Conservation (phyloP, 208 protist species). For the Strigomonas culicis region DNA sequence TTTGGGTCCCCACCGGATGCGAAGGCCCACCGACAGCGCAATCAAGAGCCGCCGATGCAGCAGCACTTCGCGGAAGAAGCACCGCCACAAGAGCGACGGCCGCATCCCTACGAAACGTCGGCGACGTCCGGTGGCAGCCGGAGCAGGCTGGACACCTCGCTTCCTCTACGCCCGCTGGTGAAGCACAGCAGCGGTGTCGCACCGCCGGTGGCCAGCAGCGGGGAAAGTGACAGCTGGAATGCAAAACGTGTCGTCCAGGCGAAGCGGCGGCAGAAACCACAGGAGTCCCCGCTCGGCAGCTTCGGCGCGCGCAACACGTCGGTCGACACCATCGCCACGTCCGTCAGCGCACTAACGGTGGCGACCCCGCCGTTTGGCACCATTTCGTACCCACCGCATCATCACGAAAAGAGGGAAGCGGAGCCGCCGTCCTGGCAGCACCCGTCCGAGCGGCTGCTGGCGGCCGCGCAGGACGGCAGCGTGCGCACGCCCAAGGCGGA, state of each 20-base stretch:
- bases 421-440: not conserved
- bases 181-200: not conserved
- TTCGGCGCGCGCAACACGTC: not conserved
- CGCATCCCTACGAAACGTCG: not conserved
- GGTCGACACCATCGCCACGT: not conserved
- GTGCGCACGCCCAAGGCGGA: not conserved
- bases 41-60: too few relatives aligned
- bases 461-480: not conserved
- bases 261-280: not conserved
- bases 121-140: not conserved
- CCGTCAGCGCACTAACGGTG: not conserved
- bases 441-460: not conserved
- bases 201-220: too few relatives aligned
- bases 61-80: too few relatives aligned
- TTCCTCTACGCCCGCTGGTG: not conserved
- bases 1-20: not conserved
- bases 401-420: not conserved
- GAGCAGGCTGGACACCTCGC: not conserved
- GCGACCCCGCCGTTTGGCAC: slow-evolving; percentile 2
- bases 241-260: not conserved
- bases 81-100: not conserved
- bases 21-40: too few relatives aligned
- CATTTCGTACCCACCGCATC: not conserved
- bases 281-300: not conserved
- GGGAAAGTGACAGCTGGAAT: not conserved